Evolutionary conservation across 2,329 filamentous ascomycete species (phyloP), one percentile per base, ranked within the genome.

Genomic region (Fusarium algeriense): DNA sequence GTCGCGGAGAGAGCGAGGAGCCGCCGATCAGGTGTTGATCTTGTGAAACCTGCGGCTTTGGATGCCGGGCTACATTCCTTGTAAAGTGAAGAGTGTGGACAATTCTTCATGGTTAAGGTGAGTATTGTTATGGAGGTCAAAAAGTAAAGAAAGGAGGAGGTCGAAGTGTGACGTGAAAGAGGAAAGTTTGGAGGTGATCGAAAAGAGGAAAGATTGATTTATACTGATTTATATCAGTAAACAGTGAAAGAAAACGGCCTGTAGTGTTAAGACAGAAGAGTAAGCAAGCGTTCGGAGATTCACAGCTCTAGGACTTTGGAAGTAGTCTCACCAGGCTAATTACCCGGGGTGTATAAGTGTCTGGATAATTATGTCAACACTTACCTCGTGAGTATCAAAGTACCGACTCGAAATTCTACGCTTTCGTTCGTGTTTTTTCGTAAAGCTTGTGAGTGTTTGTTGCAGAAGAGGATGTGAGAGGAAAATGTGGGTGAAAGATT

Each of bases 41-140:
- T 66, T 5, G 26, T 26, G 19, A 77, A 76, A 8, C 65, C 70
- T 19, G 54, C 49, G 9, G 52, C 55, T 4, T n/a, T 49, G 1
- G 73, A 71, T 28, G 66, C 60, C 7, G 59, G 49, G 20, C 61
- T 67, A 17, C 71, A 74, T 12, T 70, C 59, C 23, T 57, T 43
- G 15, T 45, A 67, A 11, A 65, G 7, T 1, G 54, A 46, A 6
- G 14, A 23, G 8, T 62, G 58, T 0, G 28, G n/a, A 54, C 71
- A 49, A 19, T 34, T 37, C 28, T 60, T 15, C 63, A 65, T 63
- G 6, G 20, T 35, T 26, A 20, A 26, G n/a, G 28, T 7, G 13
- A 28, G 38, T 38, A 10, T 41, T 15, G 15, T 20, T 30, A 20
- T 19, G 19, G 5, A 11, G 13, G 19, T 15, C 6, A 6, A 8